Conservation (phyloP, 768 basidiomycete species). For the Rhodotorula sphaerocarpa region DNA sequence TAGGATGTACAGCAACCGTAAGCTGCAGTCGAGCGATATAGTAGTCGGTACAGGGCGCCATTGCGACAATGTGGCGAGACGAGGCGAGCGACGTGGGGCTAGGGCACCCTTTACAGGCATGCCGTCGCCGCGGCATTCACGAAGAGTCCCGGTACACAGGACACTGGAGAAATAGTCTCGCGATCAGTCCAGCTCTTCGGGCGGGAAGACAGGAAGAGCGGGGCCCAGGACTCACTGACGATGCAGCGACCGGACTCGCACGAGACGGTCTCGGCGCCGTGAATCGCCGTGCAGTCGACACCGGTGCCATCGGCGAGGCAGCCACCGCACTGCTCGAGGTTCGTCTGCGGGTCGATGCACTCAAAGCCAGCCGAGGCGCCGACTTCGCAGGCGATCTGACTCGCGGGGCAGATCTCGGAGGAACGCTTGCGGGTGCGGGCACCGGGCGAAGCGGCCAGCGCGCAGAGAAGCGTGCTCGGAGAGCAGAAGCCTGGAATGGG, state of each 20-base stretch:
- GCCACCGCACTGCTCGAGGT: constrained; percentile 67
- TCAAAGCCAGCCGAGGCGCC: constrained; percentile 32
- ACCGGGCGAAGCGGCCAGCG: constrained; percentile 7
- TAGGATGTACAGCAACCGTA: not conserved
- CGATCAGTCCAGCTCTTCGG: not conserved
- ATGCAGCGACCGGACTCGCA: constrained; percentile 50
- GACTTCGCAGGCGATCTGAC: constrained; percentile 22
- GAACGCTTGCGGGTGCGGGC: constrained; percentile 15
- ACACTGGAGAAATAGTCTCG: not conserved
- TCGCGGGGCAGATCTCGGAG: constrained; percentile 16
- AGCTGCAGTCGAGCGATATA: not conserved
- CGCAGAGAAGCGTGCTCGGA: not conserved
- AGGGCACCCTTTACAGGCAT: constrained; percentile 10
- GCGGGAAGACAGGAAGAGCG: not conserved
- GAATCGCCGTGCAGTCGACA: constrained; percentile 63
- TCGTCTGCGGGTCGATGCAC: constrained; percentile 54
- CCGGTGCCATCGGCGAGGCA: constrained; percentile 56
- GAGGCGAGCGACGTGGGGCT: not conserved
- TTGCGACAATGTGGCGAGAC: no score
- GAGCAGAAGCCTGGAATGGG: constrained; percentile 14
- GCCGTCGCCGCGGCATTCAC: constrained; percentile 20
- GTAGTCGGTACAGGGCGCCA: constrained; percentile 7
- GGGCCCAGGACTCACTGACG: constrained; percentile 34
- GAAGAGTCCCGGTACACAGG: constrained; percentile 19
- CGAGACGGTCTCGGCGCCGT: constrained; percentile 61